Conservation (phyloP, 1,139 yeast species). For the Hemisphaericaspora lyxosophila region DNA sequence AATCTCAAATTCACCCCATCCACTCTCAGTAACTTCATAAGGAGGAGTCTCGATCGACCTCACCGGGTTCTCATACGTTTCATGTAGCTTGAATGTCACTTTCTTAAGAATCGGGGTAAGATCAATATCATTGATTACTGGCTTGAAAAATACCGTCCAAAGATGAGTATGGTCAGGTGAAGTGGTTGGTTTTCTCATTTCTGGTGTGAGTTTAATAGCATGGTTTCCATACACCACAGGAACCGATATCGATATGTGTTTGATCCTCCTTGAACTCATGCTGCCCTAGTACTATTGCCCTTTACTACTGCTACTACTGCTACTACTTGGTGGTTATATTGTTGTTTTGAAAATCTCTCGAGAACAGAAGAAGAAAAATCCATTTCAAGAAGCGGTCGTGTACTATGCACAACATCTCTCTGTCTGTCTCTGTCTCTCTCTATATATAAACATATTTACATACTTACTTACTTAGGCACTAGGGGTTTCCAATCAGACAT, state of each 20-base stretch:
- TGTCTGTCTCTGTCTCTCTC: too few species aligned
- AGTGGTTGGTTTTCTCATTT: conserved; percentile 62
- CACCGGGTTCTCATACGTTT: conserved; percentile 84
- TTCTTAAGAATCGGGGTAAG: conserved; percentile 80
- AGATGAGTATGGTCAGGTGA: conserved; percentile 91
- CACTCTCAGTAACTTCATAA: conserved; percentile 93
- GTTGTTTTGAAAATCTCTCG: not conserved
- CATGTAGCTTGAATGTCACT: conserved; percentile 92
- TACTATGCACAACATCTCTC: not conserved
- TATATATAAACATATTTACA: too few species aligned
- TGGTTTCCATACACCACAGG: conserved; percentile 88
- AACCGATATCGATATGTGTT: conserved; percentile 76
- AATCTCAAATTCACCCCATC: conserved; percentile 99
- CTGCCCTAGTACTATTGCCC: not conserved
- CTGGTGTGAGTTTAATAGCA: conserved; percentile 70
- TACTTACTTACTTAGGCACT: conserved; percentile 44
- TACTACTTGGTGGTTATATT: not conserved
- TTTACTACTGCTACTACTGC: too few species aligned
- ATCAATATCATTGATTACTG: conserved; percentile 75
- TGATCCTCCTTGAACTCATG: conserved; percentile 31
- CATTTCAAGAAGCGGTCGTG: not conserved
- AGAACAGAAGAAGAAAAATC: not conserved
- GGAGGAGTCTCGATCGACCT: conserved; percentile 88
- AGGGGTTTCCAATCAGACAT: conserved; percentile 61
- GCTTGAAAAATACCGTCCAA: conserved; percentile 93